A percentile compares a stretch with the other conserved stretches of the same genome.
Conservation (phyloP, 1,284 basidiomycete genomes). For the Termitomyces sp. region DNA sequence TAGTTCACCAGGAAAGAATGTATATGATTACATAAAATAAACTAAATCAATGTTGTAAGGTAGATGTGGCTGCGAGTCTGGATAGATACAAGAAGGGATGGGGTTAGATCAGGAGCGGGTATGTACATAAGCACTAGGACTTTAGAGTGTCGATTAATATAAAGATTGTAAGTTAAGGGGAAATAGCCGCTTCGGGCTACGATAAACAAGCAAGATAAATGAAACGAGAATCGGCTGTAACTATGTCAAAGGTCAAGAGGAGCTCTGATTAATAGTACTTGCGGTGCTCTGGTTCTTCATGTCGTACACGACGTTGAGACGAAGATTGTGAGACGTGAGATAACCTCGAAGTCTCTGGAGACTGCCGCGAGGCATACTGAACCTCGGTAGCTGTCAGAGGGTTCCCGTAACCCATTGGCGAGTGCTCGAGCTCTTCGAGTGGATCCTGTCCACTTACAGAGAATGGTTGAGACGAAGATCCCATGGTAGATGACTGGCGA, state of each 20-base stretch:
- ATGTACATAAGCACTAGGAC: conserved; percentile 25
- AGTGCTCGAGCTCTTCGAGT: conserved; percentile 32
- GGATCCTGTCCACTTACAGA: conserved; percentile 37
- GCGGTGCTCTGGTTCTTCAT: conserved; percentile 37
- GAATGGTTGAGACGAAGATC: conserved; percentile 48
- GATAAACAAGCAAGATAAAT: conserved; percentile 30
- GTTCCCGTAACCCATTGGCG: conserved; percentile 30
- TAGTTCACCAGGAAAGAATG: conserved; percentile 8
- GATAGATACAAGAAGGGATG: conserved; percentile 16
- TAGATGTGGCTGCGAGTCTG: conserved; percentile 12
- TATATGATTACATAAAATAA: conserved; percentile 17
- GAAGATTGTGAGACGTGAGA: conserved; percentile 29
- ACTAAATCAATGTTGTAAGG: conserved; percentile 14
- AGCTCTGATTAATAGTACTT: conserved; percentile 42
- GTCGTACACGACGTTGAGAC: conserved; percentile 33
- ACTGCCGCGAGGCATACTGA: conserved; percentile 35
- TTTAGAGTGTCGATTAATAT: conserved; percentile 33
- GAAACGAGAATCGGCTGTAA: conserved; percentile 31
- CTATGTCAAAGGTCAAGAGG: conserved; percentile 22
- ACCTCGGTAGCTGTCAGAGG: conserved; percentile 32
- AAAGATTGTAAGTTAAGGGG: conserved; percentile 32
- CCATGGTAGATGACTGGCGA: conserved; percentile 49
- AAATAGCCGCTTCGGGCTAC: conserved; percentile 27
- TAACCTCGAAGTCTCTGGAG: conserved; percentile 32
- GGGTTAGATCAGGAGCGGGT: conserved; percentile 19